These are phyloP conservation scores for Dendrocalamus sinicus DNA, from an alignment of 176 grass and related monocot species.

Conservation along the genomic window DNA sequence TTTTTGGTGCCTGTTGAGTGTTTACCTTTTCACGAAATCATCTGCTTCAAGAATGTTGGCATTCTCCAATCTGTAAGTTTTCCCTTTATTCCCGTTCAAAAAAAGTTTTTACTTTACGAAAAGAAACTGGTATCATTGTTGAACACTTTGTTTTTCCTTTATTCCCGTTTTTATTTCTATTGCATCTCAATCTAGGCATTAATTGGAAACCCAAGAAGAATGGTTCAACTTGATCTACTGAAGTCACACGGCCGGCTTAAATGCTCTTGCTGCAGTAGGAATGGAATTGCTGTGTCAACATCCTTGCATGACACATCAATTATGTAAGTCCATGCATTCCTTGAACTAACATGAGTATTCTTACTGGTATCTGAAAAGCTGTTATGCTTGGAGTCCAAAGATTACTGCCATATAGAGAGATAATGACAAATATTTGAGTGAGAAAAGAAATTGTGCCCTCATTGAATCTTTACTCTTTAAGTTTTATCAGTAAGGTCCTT, in stretches of 20 bases:
- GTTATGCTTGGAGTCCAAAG: constrained; percentile 4
- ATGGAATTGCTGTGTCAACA: constrained; percentile 53
- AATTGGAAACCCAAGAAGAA: constrained; percentile 88
- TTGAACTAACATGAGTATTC: constrained; percentile 25
- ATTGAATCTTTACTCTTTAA: background rate
- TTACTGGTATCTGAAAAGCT: background rate
- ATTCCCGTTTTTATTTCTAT: constrained; percentile 11
- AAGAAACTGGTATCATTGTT: background rate
- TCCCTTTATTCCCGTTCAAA: background rate
- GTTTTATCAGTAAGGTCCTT: background rate
- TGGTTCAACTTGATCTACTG: constrained; percentile 87
- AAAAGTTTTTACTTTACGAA: constrained; percentile 49
- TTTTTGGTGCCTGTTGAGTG: constrained; percentile 69
- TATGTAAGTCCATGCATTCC: constrained; percentile 57
- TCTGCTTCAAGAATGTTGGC: constrained; percentile 90
- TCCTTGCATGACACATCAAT: constrained; percentile 86
- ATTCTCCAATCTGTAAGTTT: constrained; percentile 77
- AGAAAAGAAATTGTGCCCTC: constrained; percentile 21
- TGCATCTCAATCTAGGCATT: constrained; percentile 56
- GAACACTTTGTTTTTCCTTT: background rate
- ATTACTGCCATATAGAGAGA: background rate
- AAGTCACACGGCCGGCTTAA: constrained; percentile 64
- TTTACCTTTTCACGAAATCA: constrained; percentile 82
- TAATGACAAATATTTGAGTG: background rate
- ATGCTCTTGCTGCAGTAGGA: constrained; percentile 71